These are phyloP conservation scores for Butyriboletus appendiculatus DNA, from an alignment of 1,284 basidiomycete species.

Conservation along the genomic window DNA sequence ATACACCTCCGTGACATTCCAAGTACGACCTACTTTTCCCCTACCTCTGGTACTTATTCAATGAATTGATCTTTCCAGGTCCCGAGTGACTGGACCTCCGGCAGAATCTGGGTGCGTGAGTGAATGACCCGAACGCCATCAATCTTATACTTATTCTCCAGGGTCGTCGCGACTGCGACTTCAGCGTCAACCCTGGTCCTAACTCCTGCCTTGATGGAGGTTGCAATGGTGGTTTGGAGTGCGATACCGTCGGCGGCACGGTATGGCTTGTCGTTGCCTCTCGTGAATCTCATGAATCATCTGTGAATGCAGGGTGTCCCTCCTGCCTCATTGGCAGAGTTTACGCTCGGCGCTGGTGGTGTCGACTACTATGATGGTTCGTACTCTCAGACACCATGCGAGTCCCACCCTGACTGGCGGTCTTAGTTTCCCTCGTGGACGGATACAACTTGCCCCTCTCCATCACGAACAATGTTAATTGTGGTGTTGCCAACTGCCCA, in stretches of 20 bases:
- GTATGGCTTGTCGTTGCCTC: constrained; percentile 31
- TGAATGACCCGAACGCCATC: background rate
- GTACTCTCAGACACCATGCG: background rate
- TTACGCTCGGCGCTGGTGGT: constrained; percentile 41
- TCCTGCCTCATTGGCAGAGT: constrained; percentile 63
- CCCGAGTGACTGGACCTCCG: constrained; percentile 32
- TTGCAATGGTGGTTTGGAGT: constrained; percentile 58
- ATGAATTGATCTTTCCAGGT: constrained; percentile 17
- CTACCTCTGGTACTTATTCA: background rate
- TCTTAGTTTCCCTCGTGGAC: constrained; percentile 43
- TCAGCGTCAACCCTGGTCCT: constrained; percentile 44
- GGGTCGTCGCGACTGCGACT: constrained; percentile 43
- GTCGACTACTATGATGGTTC: constrained; percentile 32
- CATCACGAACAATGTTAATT: constrained; percentile 43
- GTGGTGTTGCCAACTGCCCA: constrained; percentile 42
- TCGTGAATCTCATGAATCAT: background rate
- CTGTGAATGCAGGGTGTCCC: constrained; percentile 47
- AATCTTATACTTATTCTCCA: constrained; percentile 9
- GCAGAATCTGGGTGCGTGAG: constrained; percentile 33
- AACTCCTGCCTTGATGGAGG: constrained; percentile 57
- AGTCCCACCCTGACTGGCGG: constrained; percentile 1
- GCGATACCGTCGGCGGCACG: constrained; percentile 48
- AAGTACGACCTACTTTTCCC: constrained; percentile 10
- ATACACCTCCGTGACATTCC: constrained; percentile 30
- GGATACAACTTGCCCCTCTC: constrained; percentile 50